These are phyloP conservation scores for Ogataea chonburiensis DNA, from an alignment of 805 yeast species.

Conservation along the genomic window DNA sequence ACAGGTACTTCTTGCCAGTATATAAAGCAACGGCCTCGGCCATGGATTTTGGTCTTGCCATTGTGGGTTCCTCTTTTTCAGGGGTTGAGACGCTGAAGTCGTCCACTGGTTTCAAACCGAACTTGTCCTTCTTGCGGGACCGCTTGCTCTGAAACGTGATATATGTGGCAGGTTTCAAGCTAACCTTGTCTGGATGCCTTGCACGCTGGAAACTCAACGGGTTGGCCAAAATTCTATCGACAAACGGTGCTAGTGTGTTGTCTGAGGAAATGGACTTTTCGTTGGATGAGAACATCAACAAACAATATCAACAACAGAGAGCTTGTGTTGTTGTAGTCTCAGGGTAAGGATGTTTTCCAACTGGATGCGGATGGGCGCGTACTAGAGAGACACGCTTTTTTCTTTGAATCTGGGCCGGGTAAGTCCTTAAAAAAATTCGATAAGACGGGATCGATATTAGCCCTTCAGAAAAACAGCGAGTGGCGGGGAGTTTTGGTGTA, in stretches of 20 bases:
- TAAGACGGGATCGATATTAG: constrained; percentile 5
- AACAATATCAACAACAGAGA: background rate
- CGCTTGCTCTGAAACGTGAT: constrained; percentile 34
- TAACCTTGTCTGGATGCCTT: constrained; percentile 48
- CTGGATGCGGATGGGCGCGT: constrained; percentile 4
- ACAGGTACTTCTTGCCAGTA: constrained; percentile 52
- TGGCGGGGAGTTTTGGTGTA: too few species aligned
- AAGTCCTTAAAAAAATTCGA: constrained; percentile 8
- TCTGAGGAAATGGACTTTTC: constrained; percentile 7
- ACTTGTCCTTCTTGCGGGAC: constrained; percentile 4
- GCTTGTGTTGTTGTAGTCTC: too few species aligned
- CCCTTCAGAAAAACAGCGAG: constrained; percentile 7
- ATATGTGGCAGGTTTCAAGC: constrained; percentile 49
- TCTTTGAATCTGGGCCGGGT: constrained; percentile 4
- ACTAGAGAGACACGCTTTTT: constrained; percentile 8
- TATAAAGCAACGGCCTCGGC: constrained; percentile 61
- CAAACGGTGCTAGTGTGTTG: constrained; percentile 45
- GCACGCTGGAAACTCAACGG: constrained; percentile 67
- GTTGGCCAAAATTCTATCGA: constrained; percentile 58
- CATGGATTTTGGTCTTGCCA: constrained; percentile 44
- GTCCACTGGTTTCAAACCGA: constrained; percentile 9
- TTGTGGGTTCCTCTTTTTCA: constrained; percentile 6
- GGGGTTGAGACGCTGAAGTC: background rate
- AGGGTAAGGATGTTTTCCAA: constrained; percentile 8
- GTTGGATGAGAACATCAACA: constrained; percentile 11